Percentiles rank a stretch among this genome's conserved stretches.
These are phyloP conservation scores for Leptomonas seymouri DNA, from an alignment of 208 protist species.

Conservation along the genomic window DNA sequence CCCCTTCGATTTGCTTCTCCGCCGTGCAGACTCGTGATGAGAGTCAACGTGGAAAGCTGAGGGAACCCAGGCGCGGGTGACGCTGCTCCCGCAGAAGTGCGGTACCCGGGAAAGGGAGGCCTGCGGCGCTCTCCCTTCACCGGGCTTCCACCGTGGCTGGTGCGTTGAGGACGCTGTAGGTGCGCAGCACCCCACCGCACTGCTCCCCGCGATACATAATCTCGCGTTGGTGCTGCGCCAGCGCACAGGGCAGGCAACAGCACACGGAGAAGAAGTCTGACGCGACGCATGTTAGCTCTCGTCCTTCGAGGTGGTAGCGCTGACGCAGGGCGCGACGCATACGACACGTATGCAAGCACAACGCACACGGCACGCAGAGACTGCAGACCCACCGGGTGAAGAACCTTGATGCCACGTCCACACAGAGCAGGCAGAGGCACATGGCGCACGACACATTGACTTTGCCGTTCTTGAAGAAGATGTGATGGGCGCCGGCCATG, in stretches of 20 bases:
- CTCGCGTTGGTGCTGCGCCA: conserved; percentile 36
- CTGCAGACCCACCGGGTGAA: too few relatives aligned
- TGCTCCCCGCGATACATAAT: too few relatives aligned
- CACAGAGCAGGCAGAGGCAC: conserved; percentile 23
- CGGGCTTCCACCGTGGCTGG: too few relatives aligned
- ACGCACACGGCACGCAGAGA: neutral
- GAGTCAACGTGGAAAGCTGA: too few relatives aligned
- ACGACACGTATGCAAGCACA: conserved; percentile 21
- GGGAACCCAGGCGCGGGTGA: too few relatives aligned
- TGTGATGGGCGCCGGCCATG: conserved; percentile 23
- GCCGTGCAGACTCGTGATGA: too few relatives aligned
- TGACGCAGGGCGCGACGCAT: conserved; percentile 22
- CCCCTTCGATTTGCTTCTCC: too few relatives aligned
- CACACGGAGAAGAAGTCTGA: conserved; percentile 5
- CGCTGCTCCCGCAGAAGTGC: too few relatives aligned
- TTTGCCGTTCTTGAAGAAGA: conserved; percentile 16
- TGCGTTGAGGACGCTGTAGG: too few relatives aligned
- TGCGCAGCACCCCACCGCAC: too few relatives aligned
- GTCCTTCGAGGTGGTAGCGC: conserved; percentile 27
- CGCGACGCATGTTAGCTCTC: neutral
- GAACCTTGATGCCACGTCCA: conserved; percentile 20
- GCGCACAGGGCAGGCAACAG: conserved; percentile 16
- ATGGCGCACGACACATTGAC: conserved; percentile 25
- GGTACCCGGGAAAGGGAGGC: too few relatives aligned
- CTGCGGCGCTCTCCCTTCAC: too few relatives aligned